Evolutionary conservation across 140 eudicot species (phyloP), one percentile per base, ranked within the genome.

Genomic region (Cichorium intybus): DNA sequence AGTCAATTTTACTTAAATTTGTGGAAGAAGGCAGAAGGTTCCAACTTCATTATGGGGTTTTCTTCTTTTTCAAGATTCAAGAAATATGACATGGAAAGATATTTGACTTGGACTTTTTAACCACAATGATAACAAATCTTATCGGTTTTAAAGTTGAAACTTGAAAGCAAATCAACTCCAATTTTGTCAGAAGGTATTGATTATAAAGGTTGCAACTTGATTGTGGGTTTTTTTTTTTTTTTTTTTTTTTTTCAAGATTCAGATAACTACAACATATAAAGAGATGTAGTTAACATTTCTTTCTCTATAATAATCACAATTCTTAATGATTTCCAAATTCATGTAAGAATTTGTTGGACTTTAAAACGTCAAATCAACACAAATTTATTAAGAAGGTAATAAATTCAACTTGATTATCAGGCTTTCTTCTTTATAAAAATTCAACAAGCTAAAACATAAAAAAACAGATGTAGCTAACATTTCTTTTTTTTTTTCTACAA

Each of bases 191-290:
- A 22, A 22, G n/a, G 10, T 5, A 21, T 23, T 33, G 7, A 4
- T 24, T 24, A 46, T 27, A 62, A 27, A 48, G 62, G 24, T 22
- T 71, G 35, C 35, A 35, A 61, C 62, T 60, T 33, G 62, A 50
- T 60, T 48, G 31, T 18, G 33, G n/a, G 20, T 6, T 43, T 54
- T 33, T 23, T 53, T 39, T 17, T 27, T 45, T 21, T 45, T 62
- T 26, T 16, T 3, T 39, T 2, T 14, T 43, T 39, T 27, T 49
- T 20, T 49, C 55, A 49, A 49, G 55, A 7, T 49, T 11, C 56
- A 51, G 9, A 10, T 20, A 24, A 4, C 53, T 39, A 21, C 23
- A 29, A 55, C 16, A 29, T 17, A 18, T 35, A 57, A 46, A 17
- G n/a, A 21, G 43, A 24, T 37, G 45, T 16, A 67, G 43, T 27